Evolutionary conservation across 2,329 filamentous ascomycete genomes (phyloP), one percentile per base, ranked within the genome.

Genomic region (Venturia pyrina): DNA sequence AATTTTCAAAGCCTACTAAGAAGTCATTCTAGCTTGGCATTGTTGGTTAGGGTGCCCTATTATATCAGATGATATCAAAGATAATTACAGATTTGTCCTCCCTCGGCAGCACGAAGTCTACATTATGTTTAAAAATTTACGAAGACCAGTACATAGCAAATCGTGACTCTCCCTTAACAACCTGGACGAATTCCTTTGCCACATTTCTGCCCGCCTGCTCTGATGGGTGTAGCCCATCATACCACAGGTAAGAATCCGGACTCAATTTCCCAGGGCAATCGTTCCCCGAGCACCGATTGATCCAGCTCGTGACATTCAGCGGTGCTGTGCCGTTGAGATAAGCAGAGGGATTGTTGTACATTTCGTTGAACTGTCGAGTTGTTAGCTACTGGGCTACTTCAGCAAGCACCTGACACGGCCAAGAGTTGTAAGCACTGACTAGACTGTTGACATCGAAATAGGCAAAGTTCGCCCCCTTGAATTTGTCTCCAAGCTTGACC

Each of bases 151-250:
- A 82, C 34, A 70, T 78, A 40, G 78, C 80, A 72, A 75, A 82
- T 70, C 73, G 73, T 68, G 79, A 80, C 66, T 69, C 70, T 0
- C 85, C 85, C 40, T 78, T 74, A 7, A 87, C 74, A 1, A 86
- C 80, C 43, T 80, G 78, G 4, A 83, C 75, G 73, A 87, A 87
- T 66, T 84, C 81, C 67, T 75, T 76, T 21, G 84, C 85, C 63
- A 87, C 79, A 56, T 81, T 77, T 71, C 82, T 77, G 75, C 85
- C 82, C 8, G 87, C 82, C 75, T 85, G 83, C 75, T 86, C 81
- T 40, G 85, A 87, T 0, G 89, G 88, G 77, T 93, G 90, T 72
- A 93, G 74, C 72, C 87, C 83, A 75, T 93, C 89, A 70, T 81
- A 89, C 88, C 89, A 93, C 73, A 91, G 69, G 73, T 84, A 93